Percentiles rank a stretch among this genome's conserved stretches.
These are phyloP conservation scores for Brasenia schreberi DNA, from an alignment of 164 flowering plant genomes.

Conservation along the genomic window DNA sequence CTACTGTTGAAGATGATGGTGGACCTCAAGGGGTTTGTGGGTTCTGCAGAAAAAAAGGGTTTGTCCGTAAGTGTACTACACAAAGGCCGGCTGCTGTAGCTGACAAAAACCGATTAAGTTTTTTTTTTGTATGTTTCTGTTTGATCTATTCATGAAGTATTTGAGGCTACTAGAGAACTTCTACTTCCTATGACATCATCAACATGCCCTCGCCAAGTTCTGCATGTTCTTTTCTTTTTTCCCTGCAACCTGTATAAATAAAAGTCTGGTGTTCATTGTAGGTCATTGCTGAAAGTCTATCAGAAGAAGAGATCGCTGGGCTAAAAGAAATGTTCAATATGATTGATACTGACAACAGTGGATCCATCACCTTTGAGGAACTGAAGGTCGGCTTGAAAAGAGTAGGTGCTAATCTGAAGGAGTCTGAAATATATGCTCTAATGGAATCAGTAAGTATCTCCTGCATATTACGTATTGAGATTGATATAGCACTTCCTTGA, in stretches of 20 bases:
- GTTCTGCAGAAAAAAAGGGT: too few relatives aligned
- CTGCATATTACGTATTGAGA: background rate
- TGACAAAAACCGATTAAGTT: too few relatives aligned
- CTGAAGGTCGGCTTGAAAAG: constrained; percentile 63
- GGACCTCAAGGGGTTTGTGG: too few relatives aligned
- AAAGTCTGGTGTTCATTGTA: constrained; percentile 6
- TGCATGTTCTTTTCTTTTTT: background rate
- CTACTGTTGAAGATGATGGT: too few relatives aligned
- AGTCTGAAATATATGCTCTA: constrained; percentile 57
- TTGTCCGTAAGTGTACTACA: too few relatives aligned
- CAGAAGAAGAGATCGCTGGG: constrained; percentile 91
- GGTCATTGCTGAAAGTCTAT: constrained; percentile 78
- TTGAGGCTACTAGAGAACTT: too few relatives aligned
- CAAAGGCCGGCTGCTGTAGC: too few relatives aligned
- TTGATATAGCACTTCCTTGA: too few relatives aligned
- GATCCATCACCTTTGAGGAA: constrained; percentile 81
- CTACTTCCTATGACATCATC: too few relatives aligned
- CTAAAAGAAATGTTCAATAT: constrained; percentile 79
- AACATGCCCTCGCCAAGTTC: too few relatives aligned
- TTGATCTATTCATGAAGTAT: too few relatives aligned
- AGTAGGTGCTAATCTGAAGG: constrained; percentile 71
- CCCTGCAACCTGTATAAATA: background rate
- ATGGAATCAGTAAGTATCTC: constrained; percentile 72
- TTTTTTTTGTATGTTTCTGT: too few relatives aligned
- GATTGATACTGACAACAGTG: constrained; percentile 84